Evolutionary conservation across 176 grass and related monocot species (phyloP).

Genomic region (Carex pumila): DNA sequence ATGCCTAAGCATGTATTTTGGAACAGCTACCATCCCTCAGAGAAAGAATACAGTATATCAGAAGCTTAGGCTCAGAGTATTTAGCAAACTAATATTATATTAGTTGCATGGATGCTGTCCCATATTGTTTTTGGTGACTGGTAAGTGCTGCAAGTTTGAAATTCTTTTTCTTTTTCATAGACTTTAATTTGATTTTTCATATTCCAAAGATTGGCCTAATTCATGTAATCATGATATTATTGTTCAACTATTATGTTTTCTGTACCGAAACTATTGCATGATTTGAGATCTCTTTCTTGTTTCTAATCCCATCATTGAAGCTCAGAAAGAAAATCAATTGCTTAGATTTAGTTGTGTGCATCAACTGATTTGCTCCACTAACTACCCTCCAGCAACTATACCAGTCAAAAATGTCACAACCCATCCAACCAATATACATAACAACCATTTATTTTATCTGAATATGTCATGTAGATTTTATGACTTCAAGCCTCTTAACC

Average conservation of each 20-base stretch:
- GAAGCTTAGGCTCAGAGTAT: too few species aligned
- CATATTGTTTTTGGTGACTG: neutral
- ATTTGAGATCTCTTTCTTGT: neutral
- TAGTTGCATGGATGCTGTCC: neutral
- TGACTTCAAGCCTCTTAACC: constrained; percentile 2
- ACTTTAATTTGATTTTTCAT: neutral
- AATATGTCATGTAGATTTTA: constrained; percentile 1
- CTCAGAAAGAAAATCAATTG: neutral
- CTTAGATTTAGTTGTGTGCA: neutral
- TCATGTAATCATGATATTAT: neutral
- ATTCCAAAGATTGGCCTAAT: neutral
- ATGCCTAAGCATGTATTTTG: constrained; percentile 67
- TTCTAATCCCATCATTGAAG: neutral
- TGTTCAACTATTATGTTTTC: neutral
- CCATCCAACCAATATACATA: constrained; percentile 5
- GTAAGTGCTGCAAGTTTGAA: neutral
- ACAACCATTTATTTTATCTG: neutral
- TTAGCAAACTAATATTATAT: neutral
- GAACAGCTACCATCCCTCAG: constrained; percentile 80
- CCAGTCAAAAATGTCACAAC: constrained; percentile 5
- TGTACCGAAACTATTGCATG: neutral
- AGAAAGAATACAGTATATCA: constrained; percentile 43
- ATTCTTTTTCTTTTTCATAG: neutral
- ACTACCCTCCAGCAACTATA: neutral
- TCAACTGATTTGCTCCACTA: neutral